Conservation (phyloP, 768 basidiomycete genomes). For the Termitomyces sp. region DNA sequence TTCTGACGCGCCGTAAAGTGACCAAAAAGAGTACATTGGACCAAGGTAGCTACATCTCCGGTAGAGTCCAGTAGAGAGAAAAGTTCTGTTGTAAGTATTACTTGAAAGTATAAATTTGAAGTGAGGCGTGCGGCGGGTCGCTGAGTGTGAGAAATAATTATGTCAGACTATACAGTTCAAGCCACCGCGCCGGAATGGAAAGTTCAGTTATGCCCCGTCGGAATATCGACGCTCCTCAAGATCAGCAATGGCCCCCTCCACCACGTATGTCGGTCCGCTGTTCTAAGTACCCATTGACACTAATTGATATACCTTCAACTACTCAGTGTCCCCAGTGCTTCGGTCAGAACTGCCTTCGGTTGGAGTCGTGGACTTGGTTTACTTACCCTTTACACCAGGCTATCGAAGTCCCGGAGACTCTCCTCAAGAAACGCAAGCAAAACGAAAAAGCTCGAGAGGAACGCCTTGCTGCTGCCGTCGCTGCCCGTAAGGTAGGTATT, state of each 20-base stretch:
- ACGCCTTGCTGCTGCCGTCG: conserved; percentile 75
- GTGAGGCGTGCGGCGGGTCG: too few relatives aligned
- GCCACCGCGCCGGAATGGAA: conserved; percentile 30
- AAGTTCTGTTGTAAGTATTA: too few relatives aligned
- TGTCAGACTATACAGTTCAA: conserved; percentile 43
- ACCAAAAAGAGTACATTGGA: too few relatives aligned
- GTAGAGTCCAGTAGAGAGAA: too few relatives aligned
- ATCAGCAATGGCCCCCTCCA: conserved; percentile 52
- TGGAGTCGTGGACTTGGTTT: conserved; percentile 3
- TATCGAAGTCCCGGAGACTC: conserved; percentile 98
- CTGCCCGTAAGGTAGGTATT: conserved; percentile 81
- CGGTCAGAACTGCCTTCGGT: conserved; percentile 35
- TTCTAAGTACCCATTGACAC: background rate
- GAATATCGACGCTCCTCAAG: conserved; percentile 43
- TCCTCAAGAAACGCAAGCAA: conserved; percentile 99
- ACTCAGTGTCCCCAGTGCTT: conserved; percentile 51
- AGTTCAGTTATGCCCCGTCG: conserved; percentile 16
- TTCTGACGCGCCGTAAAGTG: too few relatives aligned
- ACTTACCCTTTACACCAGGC: conserved; percentile 43
- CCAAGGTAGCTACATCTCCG: too few relatives aligned
- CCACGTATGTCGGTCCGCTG: conserved; percentile 41
- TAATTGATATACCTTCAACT: conserved; percentile 10
- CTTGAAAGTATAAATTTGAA: too few relatives aligned
- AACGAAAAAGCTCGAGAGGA: conserved; percentile 96
- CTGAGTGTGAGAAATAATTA: conserved; percentile 25